A percentile compares a stretch with the other conserved stretches of the same genome.
Conservation (phyloP, 371 early-diverging fungal genomes). For the Apophysomyces variabilis region DNA sequence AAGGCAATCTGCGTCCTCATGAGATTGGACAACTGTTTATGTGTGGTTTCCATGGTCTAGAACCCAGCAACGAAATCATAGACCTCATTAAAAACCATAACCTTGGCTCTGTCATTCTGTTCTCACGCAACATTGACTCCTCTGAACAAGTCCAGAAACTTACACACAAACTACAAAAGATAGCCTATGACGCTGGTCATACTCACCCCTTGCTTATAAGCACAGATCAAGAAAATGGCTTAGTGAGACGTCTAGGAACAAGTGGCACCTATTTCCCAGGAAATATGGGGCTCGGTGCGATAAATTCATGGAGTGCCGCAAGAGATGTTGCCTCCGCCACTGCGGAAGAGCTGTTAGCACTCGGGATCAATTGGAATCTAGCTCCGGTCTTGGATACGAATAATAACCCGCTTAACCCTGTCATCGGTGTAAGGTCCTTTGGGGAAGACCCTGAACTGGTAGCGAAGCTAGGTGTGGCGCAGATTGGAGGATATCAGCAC, state of each 20-base stretch:
- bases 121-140: slow-evolving; percentile 51
- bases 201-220: slow-evolving; percentile 46
- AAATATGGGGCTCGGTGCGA: slow-evolving; percentile 50
- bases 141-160: slow-evolving; percentile 38
- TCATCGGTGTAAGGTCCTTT: slow-evolving; percentile 52
- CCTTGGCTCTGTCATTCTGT: slow-evolving; percentile 50
- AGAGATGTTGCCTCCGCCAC: slow-evolving; percentile 41
- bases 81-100: slow-evolving; percentile 49
- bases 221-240: slow-evolving; percentile 55
- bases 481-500: slow-evolving; percentile 43
- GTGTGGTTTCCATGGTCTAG: slow-evolving; percentile 50
- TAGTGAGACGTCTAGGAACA: slow-evolving; percentile 44
- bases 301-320: slow-evolving; percentile 35
- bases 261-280: slow-evolving; percentile 52
- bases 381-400: slow-evolving; percentile 53
- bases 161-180: slow-evolving; percentile 35
- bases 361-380: slow-evolving; percentile 57
- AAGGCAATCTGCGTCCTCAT: not conserved
- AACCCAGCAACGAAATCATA: slow-evolving; percentile 43
- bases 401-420: slow-evolving; percentile 51
- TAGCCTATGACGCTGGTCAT: slow-evolving; percentile 50
- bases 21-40: slow-evolving; percentile 47
- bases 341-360: slow-evolving; percentile 35
- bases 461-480: slow-evolving; percentile 39
- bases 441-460: slow-evolving; percentile 45